A percentile compares a stretch with the other conserved stretches of the same genome.
phyloP scores from a whole-genome alignment of 1,139 yeast species.

The Pichia kudriavzevii region DNA sequence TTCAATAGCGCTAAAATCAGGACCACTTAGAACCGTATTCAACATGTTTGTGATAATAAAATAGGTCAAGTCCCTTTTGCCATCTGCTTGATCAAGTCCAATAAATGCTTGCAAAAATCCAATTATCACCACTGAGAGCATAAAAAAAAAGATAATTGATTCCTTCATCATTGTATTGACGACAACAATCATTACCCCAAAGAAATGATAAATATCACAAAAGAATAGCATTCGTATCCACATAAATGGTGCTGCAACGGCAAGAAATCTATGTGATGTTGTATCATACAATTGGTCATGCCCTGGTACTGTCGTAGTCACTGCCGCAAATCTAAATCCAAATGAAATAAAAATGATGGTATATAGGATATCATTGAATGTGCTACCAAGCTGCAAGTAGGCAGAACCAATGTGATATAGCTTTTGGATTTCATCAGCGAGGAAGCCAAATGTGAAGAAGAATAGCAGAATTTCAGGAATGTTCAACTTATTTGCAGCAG shows the following conservation, averaged over 20 bases:
- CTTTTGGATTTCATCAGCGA: conserved; percentile 61
- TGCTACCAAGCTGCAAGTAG: conserved; percentile 75
- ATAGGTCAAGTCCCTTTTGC: conserved; percentile 65
- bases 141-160: conserved; percentile 68
- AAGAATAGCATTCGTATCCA: conserved; percentile 74
- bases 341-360: conserved; percentile 46
- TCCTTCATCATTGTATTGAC: conserved; percentile 83
- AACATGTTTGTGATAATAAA: conserved; percentile 58
- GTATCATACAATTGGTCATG: conserved; percentile 37
- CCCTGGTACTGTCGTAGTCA: conserved; percentile 28
- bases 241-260: conserved; percentile 81
- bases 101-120: conserved; percentile 85
- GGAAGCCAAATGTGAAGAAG: conserved; percentile 57
- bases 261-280: conserved; percentile 61
- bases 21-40: conserved; percentile 46
- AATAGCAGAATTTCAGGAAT: conserved; percentile 52
- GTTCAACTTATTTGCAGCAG: conserved; percentile 22
- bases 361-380: conserved; percentile 68
- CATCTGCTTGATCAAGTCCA: conserved; percentile 84
- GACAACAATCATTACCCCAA: conserved; percentile 85
- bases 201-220: conserved; percentile 73
- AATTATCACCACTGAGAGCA: conserved; percentile 58
- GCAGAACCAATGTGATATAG: conserved; percentile 68
- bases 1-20: conserved; percentile 63
- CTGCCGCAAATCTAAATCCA: conserved; percentile 47